Base-by-base conservation (phyloP, 1,139 yeast genomes). In the Debaryomyces nepalensis region DNA sequence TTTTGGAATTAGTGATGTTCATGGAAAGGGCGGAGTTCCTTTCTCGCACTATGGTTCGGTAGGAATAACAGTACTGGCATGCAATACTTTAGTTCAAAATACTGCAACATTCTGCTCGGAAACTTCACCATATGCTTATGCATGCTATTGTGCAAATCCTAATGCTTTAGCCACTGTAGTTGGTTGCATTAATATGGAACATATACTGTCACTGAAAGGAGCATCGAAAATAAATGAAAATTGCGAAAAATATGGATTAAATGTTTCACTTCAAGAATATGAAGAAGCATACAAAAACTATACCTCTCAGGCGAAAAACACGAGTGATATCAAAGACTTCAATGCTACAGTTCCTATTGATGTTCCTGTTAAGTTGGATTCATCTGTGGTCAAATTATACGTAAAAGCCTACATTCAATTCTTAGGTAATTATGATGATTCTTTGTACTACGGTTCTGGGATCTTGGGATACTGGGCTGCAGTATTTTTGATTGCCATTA, bases 361-460 rank as follows among this genome's bases (percentile, higher is more conserved):
- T 26, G 46, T 47, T 12, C 72, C 73, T 4, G 39, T 67, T 5
- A 49, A 42, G 6, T 45, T 65, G 11, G 46, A 63, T 27, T 26
- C 37, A 2, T 39, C 52, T 1, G 34, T 20, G 2, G 43, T 55
- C 14, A 11, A 34, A 1, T 23, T 53, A 7, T 64, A 57, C 41
- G 29, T 43, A 18, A 49, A 43, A 2, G 50, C 65, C 1, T 68
- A 69, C 43, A 49, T 49, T 9, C 54, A 53, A 30, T 70, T 63
- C 44, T 53, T 64, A 29, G 71, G 70, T 4, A 68, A 68, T 45
- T 70, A 64, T 46, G 59, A 63, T 40, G 56, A 62, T 39, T 68
- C 82, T 3, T 62, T 74, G 40, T 75, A 61, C 47, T 69, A 74
- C 50, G 84, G 85, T 8, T 59, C 70, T 16, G 82, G 73, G 2